Conservation (phyloP, 306 rosid species). For the Trichosanthes cucumerina region DNA sequence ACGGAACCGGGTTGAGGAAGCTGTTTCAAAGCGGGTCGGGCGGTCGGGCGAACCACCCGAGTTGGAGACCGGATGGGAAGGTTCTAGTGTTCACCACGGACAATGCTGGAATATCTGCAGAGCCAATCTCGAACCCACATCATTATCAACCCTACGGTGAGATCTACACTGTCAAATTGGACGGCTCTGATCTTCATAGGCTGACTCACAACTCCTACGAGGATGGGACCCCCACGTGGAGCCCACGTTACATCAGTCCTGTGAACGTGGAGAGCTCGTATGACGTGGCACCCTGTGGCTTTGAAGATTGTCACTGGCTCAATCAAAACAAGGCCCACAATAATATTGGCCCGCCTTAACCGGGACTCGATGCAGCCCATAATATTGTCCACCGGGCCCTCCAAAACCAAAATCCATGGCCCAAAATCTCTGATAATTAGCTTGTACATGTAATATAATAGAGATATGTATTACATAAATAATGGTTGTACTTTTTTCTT, state of each 20-base stretch:
- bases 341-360: not conserved
- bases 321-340: constrained; percentile 11
- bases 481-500: not conserved
- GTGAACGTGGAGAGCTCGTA: constrained; percentile 28
- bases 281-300: constrained; percentile 38
- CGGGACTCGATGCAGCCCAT: constrained; percentile 24
- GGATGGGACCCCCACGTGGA: constrained; percentile 83
- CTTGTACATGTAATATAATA: too few species aligned
- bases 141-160: constrained; percentile 81
- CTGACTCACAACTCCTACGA: constrained; percentile 69
- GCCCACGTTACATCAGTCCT: constrained; percentile 33
- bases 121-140: constrained; percentile 82
- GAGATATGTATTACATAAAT: not conserved
- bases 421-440: not conserved
- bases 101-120: constrained; percentile 63
- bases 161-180: constrained; percentile 49
- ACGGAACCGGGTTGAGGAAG: constrained; percentile 65
- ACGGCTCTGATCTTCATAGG: constrained; percentile 56
- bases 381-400: not conserved
- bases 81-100: constrained; percentile 53
- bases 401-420: too few species aligned
- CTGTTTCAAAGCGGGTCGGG: constrained; percentile 50
- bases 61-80: constrained; percentile 67
- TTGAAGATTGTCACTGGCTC: constrained; percentile 75
- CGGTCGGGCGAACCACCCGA: constrained; percentile 69